phyloP scores from a whole-genome alignment of 2,329 filamentous ascomycete species.

The Didymella pomorum region DNA sequence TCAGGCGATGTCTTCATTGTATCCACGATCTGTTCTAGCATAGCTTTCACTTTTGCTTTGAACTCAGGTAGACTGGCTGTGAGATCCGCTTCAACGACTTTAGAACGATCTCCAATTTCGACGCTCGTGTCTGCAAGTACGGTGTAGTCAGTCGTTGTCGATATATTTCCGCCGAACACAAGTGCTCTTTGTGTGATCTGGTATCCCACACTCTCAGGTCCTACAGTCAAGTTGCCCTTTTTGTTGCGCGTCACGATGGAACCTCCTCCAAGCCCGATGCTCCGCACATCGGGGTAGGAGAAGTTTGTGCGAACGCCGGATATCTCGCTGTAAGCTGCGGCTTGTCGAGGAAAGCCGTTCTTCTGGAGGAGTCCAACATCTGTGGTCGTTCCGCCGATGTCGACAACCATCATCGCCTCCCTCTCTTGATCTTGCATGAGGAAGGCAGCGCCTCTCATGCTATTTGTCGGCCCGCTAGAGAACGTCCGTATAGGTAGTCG shows the following conservation, averaged over 20 bases:
- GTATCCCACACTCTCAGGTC: background rate
- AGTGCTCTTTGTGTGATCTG: background rate
- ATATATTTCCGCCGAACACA: background rate
- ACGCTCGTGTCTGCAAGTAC: background rate
- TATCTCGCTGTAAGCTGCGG: slow-evolving; percentile 68
- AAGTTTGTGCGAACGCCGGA: slow-evolving; percentile 69
- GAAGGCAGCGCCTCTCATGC: slow-evolving; percentile 60
- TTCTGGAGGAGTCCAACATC: slow-evolving; percentile 68
- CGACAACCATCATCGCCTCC: slow-evolving; percentile 67
- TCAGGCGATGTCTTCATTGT: slow-evolving; percentile 69
- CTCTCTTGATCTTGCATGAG: slow-evolving; percentile 40
- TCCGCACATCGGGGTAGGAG: slow-evolving; percentile 63
- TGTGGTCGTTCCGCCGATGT: slow-evolving; percentile 72
- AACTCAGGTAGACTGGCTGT: slow-evolving; percentile 37
- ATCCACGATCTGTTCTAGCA: slow-evolving; percentile 65
- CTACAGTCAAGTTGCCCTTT: background rate
- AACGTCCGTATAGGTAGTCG: slow-evolving; percentile 49
- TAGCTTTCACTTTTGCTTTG: slow-evolving; percentile 56
- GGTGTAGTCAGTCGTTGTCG: background rate
- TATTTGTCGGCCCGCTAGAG: slow-evolving; percentile 61
- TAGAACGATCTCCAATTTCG: slow-evolving; percentile 33
- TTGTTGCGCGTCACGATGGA: slow-evolving; percentile 58
- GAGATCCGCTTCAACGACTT: slow-evolving; percentile 42
- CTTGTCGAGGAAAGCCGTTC: slow-evolving; percentile 69
- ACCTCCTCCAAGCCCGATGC: slow-evolving; percentile 67